A percentile compares a stretch with the other conserved stretches of the same genome.
phyloP scores from a whole-genome alignment of 305 asterid species.

The Fraxinus greggii region DNA sequence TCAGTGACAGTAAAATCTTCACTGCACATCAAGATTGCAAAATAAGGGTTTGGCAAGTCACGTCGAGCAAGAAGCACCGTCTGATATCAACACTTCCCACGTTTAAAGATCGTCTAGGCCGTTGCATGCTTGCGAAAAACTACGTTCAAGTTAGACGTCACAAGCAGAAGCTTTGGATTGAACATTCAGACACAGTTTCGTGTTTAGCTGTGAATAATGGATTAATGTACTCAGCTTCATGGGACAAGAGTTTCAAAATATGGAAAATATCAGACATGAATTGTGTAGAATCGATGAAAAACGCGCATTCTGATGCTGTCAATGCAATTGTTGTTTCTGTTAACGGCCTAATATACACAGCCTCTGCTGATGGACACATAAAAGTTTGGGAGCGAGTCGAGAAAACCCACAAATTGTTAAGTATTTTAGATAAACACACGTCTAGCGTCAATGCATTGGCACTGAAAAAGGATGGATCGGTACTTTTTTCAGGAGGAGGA shows the following conservation, averaged over 20 bases:
- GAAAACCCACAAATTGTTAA: constrained; percentile 16
- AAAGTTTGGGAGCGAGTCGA: constrained; percentile 41
- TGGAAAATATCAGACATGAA: constrained; percentile 45
- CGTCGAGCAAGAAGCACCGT: constrained; percentile 27
- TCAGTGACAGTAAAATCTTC: constrained; percentile 34
- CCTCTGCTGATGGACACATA: constrained; percentile 55
- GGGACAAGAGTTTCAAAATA: constrained; percentile 59
- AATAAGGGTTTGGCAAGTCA: constrained; percentile 55
- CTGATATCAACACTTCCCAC: constrained; percentile 56
- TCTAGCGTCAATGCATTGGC: constrained; percentile 57
- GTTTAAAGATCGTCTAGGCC: constrained; percentile 42
- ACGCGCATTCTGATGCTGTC: constrained; percentile 60
- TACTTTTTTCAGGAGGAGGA: constrained; percentile 55
- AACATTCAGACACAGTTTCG: constrained; percentile 60
- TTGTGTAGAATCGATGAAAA: constrained; percentile 42
- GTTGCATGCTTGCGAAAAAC: constrained; percentile 38
- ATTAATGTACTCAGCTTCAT: constrained; percentile 52
- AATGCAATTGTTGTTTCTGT: constrained; percentile 43
- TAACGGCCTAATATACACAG: constrained; percentile 44
- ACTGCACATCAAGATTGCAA: constrained; percentile 71
- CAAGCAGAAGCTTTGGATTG: constrained; percentile 52
- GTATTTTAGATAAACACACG: constrained; percentile 33
- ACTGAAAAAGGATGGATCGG: constrained; percentile 34
- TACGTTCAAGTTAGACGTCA: constrained; percentile 61
- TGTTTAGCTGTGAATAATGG: constrained; percentile 40